Base-by-base conservation (phyloP, 768 basidiomycete species). In the Naematelia encephala region DNA sequence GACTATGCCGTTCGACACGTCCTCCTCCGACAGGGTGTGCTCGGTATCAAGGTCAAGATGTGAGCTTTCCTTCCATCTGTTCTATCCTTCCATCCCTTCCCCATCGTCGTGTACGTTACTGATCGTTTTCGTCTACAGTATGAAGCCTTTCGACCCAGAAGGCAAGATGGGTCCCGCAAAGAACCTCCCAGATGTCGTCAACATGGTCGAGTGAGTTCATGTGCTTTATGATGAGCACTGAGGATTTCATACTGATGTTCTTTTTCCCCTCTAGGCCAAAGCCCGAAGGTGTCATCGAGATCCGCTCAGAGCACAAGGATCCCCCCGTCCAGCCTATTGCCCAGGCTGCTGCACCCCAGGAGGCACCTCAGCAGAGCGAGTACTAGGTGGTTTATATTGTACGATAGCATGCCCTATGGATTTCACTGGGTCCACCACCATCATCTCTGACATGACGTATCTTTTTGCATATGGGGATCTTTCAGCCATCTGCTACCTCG, bases 31-130 rank as follows among this genome's bases (percentile, higher is more conserved):
- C 96, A 99, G 79, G 96, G 96, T 86, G 96, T 99, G 51, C 85
- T 99, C 63, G 96, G 96, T 76, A 97, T 99, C 85, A 99, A 99
- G 80, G 96, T 99, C 75, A 99, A 98, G 82, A 99, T 98, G 92
- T 93, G 75, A 63, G 85, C n/a, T n/a, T n/a, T 77, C 25, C 23
- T 39, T 21, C 28, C 12, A 16, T 19, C 51, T 29, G 11, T 21
- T 42, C 51, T 28, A 4, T 19, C 25, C 19, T 47, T 21, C 21
- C n/a, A 47, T 8, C 46, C 5, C n/a, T 19, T 39, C n/a, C 5
- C 46, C n/a, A 21, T 43, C 19, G 11, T 19, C 39, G 39, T 12
- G 39, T 19, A 43, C 39, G 39, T 43, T 19, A 43, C 11, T 11
- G 12, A 11, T 43, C 39, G n/a, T n/a, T n/a, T n/a, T n/a, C n/a